Base-by-base conservation (phyloP, 257 asterid genomes). In the Forsythia suspensa region DNA sequence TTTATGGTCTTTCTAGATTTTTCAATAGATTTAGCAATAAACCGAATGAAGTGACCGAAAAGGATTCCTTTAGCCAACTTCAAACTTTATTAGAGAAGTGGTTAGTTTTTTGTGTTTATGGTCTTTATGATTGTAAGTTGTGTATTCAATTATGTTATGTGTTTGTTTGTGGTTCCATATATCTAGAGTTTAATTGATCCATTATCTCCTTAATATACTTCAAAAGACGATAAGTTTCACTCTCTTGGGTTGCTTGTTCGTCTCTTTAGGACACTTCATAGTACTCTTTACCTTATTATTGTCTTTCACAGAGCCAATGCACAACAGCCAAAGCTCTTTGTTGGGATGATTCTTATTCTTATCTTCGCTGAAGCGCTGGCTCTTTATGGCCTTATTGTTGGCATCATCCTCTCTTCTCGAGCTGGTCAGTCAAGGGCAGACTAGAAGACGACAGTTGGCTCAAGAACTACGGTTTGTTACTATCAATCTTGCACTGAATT, bases 401-500 rank as follows among this genome's bases (percentile, higher is more conserved):
- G 92, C 71, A 89, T 89, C 84, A 89, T 89, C 78, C 92, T 89
- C 77, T 89, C 92, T 46, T 89, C 92, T 73, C 92, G 92, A 36
- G 92, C 90, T 72, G 92, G 90, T 55, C 92, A 88, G 81, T 88
- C 92, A 40, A 79, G 92, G 76, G 92, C 91, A 7, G 93, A 89
- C 57, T 89, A 89, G 83, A 82, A 42, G 75, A 77, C 61, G 29
- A 16, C 75, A 8, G 40, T 44, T 57, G 11, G 51, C 82, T 37
- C 20, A 44, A 41, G 16, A 51, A 52, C 78, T 65, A 55, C 46
- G 39, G 72, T 73, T 78, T 75, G 76, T 55, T 81, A 36, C 75
- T 80, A 48, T 71, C 66, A 57, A 59, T 65, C 74, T 76, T 36
- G 72, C 76, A 76, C 69, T 75, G 12, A 71, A 44, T 41, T 63